A percentile compares a stretch with the other conserved stretches of the same genome.
phyloP scores from a whole-genome alignment of 2,329 filamentous ascomycete genomes.

The Fusarium pilosicola region DNA sequence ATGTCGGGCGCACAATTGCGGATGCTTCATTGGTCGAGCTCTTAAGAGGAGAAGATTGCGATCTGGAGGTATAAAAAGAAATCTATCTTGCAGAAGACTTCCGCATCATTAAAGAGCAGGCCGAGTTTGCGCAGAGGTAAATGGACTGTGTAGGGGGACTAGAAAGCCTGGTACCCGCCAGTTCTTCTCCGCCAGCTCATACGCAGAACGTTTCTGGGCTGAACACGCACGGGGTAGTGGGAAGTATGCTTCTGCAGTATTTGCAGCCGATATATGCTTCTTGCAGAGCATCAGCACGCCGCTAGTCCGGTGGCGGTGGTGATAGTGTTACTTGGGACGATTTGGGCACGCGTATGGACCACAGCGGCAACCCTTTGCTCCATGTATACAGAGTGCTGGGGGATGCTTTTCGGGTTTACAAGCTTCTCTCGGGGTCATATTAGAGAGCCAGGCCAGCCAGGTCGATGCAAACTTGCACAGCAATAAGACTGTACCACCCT shows the following conservation, averaged over 20 bases:
- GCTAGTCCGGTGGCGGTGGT: fast-evolving
- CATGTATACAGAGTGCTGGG: neutral
- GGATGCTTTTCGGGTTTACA: fast-evolving
- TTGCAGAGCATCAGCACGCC: neutral
- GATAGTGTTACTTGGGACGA: fast-evolving
- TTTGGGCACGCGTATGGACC: fast-evolving
- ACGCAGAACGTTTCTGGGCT: neutral
- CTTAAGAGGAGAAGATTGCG: no score
- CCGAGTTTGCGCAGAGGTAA: neutral
- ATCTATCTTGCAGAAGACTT: fast-evolving
- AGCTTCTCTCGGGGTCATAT: neutral
- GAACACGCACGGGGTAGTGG: fast-evolving
- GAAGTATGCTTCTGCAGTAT: fast-evolving
- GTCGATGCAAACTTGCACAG: neutral
- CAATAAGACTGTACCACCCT: neutral
- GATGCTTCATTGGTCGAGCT: neutral
- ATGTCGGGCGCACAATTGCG: fast-evolving
- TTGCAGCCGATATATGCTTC: fast-evolving
- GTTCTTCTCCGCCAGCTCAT: neutral
- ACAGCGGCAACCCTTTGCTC: fast-evolving
- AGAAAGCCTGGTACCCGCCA: fast-evolving
- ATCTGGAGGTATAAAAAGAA: neutral
- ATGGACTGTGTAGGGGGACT: neutral
- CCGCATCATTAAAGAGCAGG: fast-evolving
- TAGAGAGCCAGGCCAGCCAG: fast-evolving